phyloP scores from a whole-genome alignment of 331 rosid species.

The Rosa hybrid region DNA sequence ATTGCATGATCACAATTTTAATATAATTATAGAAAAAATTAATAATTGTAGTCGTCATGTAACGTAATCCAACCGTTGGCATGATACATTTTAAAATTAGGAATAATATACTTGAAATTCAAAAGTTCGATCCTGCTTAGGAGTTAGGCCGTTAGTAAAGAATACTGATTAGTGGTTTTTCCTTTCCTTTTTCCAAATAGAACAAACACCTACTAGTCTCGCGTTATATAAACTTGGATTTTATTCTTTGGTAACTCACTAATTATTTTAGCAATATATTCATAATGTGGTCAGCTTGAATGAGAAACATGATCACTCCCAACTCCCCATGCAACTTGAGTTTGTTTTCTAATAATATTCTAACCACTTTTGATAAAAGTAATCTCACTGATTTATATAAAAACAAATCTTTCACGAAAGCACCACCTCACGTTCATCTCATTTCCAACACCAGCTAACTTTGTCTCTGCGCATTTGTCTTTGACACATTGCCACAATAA shows the following conservation, averaged over 20 bases:
- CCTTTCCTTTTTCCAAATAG: neutral
- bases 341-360: neutral
- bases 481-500: conserved; percentile 1
- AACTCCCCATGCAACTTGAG: neutral
- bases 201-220: neutral
- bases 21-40: too few relatives aligned
- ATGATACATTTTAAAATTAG: too few relatives aligned
- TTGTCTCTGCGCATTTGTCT: neutral
- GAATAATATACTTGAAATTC: too few relatives aligned
- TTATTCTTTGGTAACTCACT: neutral
- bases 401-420: conserved; percentile 12
- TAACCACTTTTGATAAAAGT: conserved; percentile 5
- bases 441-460: neutral
- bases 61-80: too few relatives aligned
- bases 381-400: neutral
- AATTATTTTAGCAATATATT: neutral
- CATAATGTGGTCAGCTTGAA: neutral
- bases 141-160: too few relatives aligned
- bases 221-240: neutral
- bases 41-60: too few relatives aligned
- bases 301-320: neutral
- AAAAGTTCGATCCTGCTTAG: too few relatives aligned
- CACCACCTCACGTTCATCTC: conserved; percentile 6
- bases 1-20: too few relatives aligned
- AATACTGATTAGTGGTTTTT: too few relatives aligned